Evolutionary conservation across 495 filamentous ascomycete species (phyloP).

Genomic region (Apodospora peruviana): DNA sequence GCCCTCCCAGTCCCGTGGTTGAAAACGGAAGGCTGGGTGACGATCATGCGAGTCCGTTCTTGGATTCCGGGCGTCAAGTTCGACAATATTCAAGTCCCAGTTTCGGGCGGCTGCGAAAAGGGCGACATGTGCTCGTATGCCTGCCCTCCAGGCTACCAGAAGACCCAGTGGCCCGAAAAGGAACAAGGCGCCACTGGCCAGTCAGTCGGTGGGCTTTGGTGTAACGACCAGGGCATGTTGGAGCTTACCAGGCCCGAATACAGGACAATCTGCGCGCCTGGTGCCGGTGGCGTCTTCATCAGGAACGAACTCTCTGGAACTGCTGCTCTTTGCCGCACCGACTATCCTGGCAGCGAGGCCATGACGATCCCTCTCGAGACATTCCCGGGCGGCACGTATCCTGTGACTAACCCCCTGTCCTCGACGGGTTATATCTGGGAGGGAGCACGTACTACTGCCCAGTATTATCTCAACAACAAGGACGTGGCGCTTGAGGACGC

Average conservation of each 20-base stretch:
- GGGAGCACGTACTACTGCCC: conserved; percentile 70
- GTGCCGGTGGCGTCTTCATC: conserved; percentile 63
- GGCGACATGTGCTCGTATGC: conserved; percentile 86
- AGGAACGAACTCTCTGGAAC: conserved; percentile 61
- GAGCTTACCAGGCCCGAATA: conserved; percentile 64
- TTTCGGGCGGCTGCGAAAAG: conserved; percentile 53
- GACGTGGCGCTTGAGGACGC: conserved; percentile 62
- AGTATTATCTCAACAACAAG: conserved; percentile 93
- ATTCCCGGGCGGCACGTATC: conserved; percentile 45
- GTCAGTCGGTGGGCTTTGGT: conserved; percentile 83
- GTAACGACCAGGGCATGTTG: conserved; percentile 69
- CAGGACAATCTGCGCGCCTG: conserved; percentile 67
- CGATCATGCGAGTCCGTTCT: conserved; percentile 58
- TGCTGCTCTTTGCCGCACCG: conserved; percentile 84
- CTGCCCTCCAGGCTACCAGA: conserved; percentile 86
- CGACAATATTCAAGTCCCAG: conserved; percentile 57
- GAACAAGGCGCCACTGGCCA: conserved; percentile 74
- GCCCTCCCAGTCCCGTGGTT: conserved; percentile 66
- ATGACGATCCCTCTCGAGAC: conserved; percentile 74
- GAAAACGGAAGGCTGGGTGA: conserved; percentile 68
- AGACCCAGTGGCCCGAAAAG: conserved; percentile 79
- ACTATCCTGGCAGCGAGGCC: conserved; percentile 86
- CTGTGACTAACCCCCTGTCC: conserved; percentile 69
- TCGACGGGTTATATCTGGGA: conserved; percentile 70
- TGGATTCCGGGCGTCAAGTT: conserved; percentile 32